Evolutionary conservation across 805 yeast species (phyloP).

Genomic region (Saccharomycopsis olivae): DNA sequence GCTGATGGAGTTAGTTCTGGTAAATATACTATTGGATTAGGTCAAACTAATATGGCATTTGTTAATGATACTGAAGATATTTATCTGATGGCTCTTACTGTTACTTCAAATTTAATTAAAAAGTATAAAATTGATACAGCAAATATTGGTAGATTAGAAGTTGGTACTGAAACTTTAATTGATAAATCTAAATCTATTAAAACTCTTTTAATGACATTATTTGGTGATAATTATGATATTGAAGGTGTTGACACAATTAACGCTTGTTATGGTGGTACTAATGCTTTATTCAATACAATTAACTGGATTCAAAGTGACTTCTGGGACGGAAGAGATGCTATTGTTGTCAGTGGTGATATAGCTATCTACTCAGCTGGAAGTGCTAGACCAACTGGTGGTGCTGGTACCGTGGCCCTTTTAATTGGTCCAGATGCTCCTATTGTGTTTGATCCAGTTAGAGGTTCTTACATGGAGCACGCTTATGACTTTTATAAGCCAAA

Average conservation of each 20-base stretch:
- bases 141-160: constrained; percentile 88
- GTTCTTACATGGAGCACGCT: constrained; percentile 91
- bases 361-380: constrained; percentile 96
- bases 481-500: constrained; percentile 98
- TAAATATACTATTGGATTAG: constrained; percentile 95
- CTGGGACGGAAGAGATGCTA: constrained; percentile 98
- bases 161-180: constrained; percentile 93
- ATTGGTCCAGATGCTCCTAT: constrained; percentile 98
- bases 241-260: constrained; percentile 95
- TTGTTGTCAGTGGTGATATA: constrained; percentile 95
- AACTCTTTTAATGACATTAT: constrained; percentile 88
- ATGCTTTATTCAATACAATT: constrained; percentile 84
- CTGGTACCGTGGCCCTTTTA: constrained; percentile 88
- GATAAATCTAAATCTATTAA: constrained; percentile 97
- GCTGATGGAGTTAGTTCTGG: constrained; percentile 84
- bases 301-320: constrained; percentile 94
- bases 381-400: constrained; percentile 99
- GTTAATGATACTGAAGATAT: constrained; percentile 97
- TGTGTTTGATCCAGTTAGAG: constrained; percentile 81
- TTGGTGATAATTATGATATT: constrained; percentile 78
- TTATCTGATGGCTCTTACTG: constrained; percentile 92
- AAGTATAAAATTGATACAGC: constrained; percentile 76
- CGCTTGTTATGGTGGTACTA: constrained; percentile 98
- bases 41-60: constrained; percentile 96
- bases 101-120: constrained; percentile 58